Evolutionary conservation across 2,329 filamentous ascomycete species (phyloP).

Genomic region (Elsinoe ampelina): DNA sequence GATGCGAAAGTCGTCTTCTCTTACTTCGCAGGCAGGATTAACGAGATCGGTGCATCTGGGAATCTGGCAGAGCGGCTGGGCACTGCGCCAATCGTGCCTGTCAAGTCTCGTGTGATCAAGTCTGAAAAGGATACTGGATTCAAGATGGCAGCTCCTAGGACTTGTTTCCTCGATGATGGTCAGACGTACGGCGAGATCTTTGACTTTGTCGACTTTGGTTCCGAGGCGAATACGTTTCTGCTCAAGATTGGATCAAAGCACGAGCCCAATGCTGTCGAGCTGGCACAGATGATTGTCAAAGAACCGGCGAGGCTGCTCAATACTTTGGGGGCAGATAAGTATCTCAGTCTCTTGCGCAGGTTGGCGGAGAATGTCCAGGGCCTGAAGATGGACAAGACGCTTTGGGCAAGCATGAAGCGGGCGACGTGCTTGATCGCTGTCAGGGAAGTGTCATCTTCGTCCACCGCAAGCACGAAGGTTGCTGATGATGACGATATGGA

Average conservation of each 20-base stretch:
- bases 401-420: conserved; percentile 66
- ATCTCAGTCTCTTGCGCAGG: conserved; percentile 70
- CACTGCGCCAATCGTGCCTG: conserved; percentile 62
- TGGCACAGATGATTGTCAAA: conserved; percentile 71
- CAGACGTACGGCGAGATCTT: conserved; percentile 80
- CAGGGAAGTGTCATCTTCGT: conserved; percentile 55
- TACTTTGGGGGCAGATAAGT: conserved; percentile 76
- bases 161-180: conserved; percentile 69
- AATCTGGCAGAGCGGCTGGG: conserved; percentile 52
- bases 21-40: conserved; percentile 71
- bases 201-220: conserved; percentile 91
- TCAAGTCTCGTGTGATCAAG: conserved; percentile 31
- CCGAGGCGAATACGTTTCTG: conserved; percentile 78
- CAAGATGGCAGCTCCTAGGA: conserved; percentile 56
- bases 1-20: conserved; percentile 66
- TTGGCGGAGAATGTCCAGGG: conserved; percentile 62
- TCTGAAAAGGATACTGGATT: conserved; percentile 37
- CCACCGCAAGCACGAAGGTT: conserved; percentile 47
- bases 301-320: conserved; percentile 77
- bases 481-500: conserved; percentile 33
- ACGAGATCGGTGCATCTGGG: conserved; percentile 54
- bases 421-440: conserved; percentile 76
- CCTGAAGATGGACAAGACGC: conserved; percentile 67
- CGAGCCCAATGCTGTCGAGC: conserved; percentile 78
- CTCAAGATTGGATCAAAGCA: conserved; percentile 81